Conservation (phyloP, 2,329 filamentous ascomycete genomes). For the Chaetomiaceae sp. region DNA sequence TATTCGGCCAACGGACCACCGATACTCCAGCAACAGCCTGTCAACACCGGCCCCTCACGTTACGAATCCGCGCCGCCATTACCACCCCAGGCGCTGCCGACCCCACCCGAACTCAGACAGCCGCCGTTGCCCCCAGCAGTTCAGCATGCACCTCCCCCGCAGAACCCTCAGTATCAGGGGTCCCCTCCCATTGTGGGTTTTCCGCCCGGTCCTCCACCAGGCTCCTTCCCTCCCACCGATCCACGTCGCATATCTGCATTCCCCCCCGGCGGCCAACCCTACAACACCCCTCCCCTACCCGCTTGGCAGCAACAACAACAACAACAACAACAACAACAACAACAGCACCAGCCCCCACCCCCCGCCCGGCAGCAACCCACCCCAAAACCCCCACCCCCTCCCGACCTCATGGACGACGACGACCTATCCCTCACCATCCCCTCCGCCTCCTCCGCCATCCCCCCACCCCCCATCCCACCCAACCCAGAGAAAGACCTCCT, state of each 20-base stretch:
- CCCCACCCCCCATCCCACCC: slow-evolving; percentile 81
- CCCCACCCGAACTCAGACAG: slow-evolving; percentile 6
- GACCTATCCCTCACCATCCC: slow-evolving; percentile 48
- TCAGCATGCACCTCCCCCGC: slow-evolving; percentile 14
- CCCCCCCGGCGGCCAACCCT: slow-evolving; percentile 15
- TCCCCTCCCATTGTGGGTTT: slow-evolving; percentile 19
- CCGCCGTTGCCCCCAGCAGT: slow-evolving; percentile 9
- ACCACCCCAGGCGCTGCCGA: slow-evolving; percentile 29
- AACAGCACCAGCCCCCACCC: too few relatives aligned
- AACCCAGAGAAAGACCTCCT: slow-evolving; percentile 94
- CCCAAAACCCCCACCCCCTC: slow-evolving; percentile 39
- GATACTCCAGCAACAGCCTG: slow-evolving; percentile 9
- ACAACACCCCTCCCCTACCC: slow-evolving; percentile 21
- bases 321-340: too few relatives aligned
- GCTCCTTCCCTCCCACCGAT: slow-evolving; percentile 15
- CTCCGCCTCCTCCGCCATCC: slow-evolving; percentile 42
- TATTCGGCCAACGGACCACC: slow-evolving; percentile 14
- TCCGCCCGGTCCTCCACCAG: slow-evolving; percentile 16
- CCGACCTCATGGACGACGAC: slow-evolving; percentile 54
- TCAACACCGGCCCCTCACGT: slow-evolving; percentile 30
- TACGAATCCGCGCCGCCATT: slow-evolving; percentile 45
- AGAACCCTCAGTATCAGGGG: slow-evolving; percentile 24
- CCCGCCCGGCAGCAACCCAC: slow-evolving; percentile 21
- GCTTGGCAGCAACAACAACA: slow-evolving; percentile 22
- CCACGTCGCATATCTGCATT: slow-evolving; percentile 12